Percentiles rank a stretch among this genome's conserved stretches.
phyloP scores from a whole-genome alignment of 2,329 filamentous ascomycete species.

The Venturia carpophila region DNA sequence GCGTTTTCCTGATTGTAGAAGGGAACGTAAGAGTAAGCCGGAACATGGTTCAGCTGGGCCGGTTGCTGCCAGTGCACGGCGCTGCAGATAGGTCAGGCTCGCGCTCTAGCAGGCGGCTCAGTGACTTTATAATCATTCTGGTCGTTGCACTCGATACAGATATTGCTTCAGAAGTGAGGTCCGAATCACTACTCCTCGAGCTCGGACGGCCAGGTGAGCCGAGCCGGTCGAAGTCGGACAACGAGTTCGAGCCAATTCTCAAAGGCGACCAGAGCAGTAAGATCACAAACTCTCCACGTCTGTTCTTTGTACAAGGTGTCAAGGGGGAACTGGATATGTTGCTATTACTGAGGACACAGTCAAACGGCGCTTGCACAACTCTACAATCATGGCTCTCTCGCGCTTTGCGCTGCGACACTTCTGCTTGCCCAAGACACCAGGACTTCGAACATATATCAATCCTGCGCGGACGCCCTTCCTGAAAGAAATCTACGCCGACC shows the following conservation, averaged over 20 bases:
- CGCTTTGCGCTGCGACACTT: too few relatives aligned
- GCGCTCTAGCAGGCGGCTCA: background rate
- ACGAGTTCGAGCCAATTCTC: background rate
- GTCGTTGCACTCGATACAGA: background rate
- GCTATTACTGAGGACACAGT: too few relatives aligned
- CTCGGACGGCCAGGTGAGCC: background rate
- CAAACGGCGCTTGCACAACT: too few relatives aligned
- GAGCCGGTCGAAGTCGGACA: background rate
- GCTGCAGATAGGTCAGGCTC: background rate
- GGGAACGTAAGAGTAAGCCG: background rate
- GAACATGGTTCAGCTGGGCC: background rate
- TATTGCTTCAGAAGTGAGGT: background rate
- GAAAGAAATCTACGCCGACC: too few relatives aligned
- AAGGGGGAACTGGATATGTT: too few relatives aligned
- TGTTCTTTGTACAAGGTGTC: background rate
- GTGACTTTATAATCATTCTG: too few relatives aligned
- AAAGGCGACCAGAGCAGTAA: background rate
- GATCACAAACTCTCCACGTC: background rate
- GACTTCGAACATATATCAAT: too few relatives aligned
- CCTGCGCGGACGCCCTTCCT: too few relatives aligned
- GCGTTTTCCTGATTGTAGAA: background rate
- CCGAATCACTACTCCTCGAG: background rate
- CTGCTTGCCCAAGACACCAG: too few relatives aligned
- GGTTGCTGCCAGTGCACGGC: conserved; percentile 7
- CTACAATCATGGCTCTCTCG: too few relatives aligned